Base-by-base conservation (phyloP, 306 rosid species). In the Dicorynia guianensis region DNA sequence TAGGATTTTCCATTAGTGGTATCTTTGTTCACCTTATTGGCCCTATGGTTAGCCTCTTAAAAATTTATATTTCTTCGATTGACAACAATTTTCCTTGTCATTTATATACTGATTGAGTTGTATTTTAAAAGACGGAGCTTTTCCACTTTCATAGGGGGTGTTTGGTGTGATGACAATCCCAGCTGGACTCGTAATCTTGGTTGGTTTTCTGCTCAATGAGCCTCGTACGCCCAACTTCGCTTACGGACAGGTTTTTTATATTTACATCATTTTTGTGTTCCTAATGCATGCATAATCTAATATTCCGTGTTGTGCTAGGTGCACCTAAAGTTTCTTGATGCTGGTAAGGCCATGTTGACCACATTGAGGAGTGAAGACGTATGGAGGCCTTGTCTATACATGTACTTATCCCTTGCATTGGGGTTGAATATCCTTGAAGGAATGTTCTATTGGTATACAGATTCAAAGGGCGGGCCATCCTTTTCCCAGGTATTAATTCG, bases 361-460 rank as follows among this genome's bases (percentile, higher is more conserved):
- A 87, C 91, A 13, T 69, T 87, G 78, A 87, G 85, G 79, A 65
- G 61, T 71, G 85, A 85, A 6, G 71, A 78, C 36, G 85, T 87
- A 5, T 87, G 91, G 91, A 85, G 87, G 47, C 91, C 91, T 19
- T 87, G 87, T 74, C 47, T 84, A 46, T 87, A 84, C 58, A 87
- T 87, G 89, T 85, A 82, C 72, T 69, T 76, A 55, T 94, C 98
- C 61, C 18, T 94, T 76, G 87, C 98, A 49, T 40, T 94, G 80
- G 88, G 97, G 83, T 85, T 94, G 79, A 86, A 88, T 71, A 89
- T 94, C 66, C 80, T 70, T 20, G 98, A 94, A 53, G 98, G 97
- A 49, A 89, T 94, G 93, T 92, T 94, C 82, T 94, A 92, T 69
- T 94, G 98, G 98, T 89, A 86, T 53, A 94, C 98, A 71, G 98